Conservation (phyloP, 208 protist species). For the Plasmodiophora brassicae region DNA sequence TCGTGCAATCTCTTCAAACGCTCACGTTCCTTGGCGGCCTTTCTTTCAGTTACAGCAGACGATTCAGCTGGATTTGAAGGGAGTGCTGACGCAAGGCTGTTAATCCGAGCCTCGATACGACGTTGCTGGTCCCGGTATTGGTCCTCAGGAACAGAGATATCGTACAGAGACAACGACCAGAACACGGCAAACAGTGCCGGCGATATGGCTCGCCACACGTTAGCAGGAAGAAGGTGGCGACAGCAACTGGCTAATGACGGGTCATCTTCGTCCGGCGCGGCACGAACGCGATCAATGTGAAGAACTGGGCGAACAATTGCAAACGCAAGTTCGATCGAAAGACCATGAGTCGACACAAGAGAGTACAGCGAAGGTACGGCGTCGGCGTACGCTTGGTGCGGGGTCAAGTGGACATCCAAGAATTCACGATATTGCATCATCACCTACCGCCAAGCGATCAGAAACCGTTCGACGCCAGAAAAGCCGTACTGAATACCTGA, state of each 20-base stretch:
- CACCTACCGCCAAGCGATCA: too few relatives aligned
- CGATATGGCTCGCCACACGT: conserved; percentile 44
- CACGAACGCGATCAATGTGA: background rate
- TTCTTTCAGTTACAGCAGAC: too few relatives aligned
- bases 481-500: too few relatives aligned
- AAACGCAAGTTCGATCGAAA: background rate
- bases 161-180: conserved; percentile 61
- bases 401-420: background rate
- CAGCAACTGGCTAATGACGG: background rate
- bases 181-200: conserved; percentile 56
- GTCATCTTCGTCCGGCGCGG: conserved; percentile 6
- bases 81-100: too few relatives aligned
- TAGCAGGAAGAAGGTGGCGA: conserved; percentile 29
- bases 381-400: background rate
- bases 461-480: too few relatives aligned
- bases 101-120: background rate
- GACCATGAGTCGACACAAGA: background rate
- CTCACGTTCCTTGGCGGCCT: background rate
- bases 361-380: background rate
- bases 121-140: conserved; percentile 35
- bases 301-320: background rate
- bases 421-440: background rate
- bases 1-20: background rate
- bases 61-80: too few relatives aligned
- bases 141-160: conserved; percentile 53